These are phyloP conservation scores for Thermothielavioides terrestris DNA, from an alignment of 495 filamentous ascomycete species.

Conservation along the genomic window DNA sequence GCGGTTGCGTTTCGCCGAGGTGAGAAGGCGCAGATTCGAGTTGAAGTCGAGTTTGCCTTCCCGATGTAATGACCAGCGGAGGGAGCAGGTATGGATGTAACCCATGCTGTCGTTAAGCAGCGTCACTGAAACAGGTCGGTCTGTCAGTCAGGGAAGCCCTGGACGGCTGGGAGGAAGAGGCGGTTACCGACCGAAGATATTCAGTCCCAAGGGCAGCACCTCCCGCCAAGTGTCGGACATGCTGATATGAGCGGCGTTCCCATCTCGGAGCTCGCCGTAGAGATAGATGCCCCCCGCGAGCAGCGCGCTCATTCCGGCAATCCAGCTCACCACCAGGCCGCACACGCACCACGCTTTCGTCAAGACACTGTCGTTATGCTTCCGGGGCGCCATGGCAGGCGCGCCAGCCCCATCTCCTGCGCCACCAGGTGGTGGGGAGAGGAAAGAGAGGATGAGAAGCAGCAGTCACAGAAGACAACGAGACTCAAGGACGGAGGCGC, in stretches of 20 bases:
- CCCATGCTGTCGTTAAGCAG: slow-evolving; percentile 31
- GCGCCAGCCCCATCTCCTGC: neutral
- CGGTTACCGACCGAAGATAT: slow-evolving; percentile 26
- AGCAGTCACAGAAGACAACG: too few relatives aligned
- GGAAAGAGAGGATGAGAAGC: neutral
- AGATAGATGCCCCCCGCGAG: slow-evolving; percentile 14
- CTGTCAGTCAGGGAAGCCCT: too few relatives aligned
- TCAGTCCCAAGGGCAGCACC: slow-evolving; percentile 19
- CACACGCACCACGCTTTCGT: slow-evolving; percentile 13
- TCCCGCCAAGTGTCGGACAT: slow-evolving; percentile 20
- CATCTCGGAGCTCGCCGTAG: slow-evolving; percentile 11
- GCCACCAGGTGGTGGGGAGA: too few relatives aligned
- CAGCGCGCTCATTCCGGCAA: slow-evolving; percentile 12
- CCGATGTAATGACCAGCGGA: slow-evolving; percentile 36
- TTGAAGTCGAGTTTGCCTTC: slow-evolving; percentile 36
- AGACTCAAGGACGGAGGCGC: too few relatives aligned
- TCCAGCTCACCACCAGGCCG: slow-evolving; percentile 18
- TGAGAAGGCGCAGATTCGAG: slow-evolving; percentile 37
- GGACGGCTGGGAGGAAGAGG: too few relatives aligned
- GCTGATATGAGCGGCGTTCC: slow-evolving; percentile 8
- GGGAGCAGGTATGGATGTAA: slow-evolving; percentile 32
- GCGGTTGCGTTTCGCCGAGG: slow-evolving; percentile 14
- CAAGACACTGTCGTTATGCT: slow-evolving; percentile 13
- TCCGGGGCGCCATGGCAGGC: slow-evolving; percentile 9
- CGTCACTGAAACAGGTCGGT: slow-evolving; percentile 15